Evolutionary conservation across 2,329 filamentous ascomycete species (phyloP).

Genomic region (Hymenoscyphus linearis): DNA sequence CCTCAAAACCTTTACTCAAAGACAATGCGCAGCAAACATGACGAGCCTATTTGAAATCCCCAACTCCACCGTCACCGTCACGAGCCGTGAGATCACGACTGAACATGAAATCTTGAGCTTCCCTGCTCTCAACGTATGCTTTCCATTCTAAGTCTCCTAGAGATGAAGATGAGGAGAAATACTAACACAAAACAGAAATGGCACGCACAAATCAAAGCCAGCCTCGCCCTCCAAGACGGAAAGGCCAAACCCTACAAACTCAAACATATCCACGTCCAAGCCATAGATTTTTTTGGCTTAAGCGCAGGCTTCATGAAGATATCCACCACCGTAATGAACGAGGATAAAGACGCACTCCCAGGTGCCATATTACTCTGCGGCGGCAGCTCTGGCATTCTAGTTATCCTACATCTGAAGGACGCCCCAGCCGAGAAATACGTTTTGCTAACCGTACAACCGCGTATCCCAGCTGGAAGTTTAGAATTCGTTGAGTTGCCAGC

Average conservation of each 20-base stretch:
- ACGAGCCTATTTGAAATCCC: slow-evolving; percentile 37
- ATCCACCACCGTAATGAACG: slow-evolving; percentile 43
- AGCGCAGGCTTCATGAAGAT: slow-evolving; percentile 55
- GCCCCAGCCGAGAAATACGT: slow-evolving; percentile 45
- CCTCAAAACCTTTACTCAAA: neutral
- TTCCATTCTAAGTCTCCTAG: too few relatives aligned
- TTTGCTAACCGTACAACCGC: slow-evolving; percentile 55
- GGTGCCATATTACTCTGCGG: slow-evolving; percentile 53
- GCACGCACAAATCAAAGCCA: slow-evolving; percentile 20
- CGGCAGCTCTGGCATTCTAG: slow-evolving; percentile 55
- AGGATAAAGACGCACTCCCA: slow-evolving; percentile 44
- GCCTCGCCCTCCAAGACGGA: slow-evolving; percentile 23
- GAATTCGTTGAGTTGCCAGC: slow-evolving; percentile 53
- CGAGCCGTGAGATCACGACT: slow-evolving; percentile 40
- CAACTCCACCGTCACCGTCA: slow-evolving; percentile 37
- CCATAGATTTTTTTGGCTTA: slow-evolving; percentile 46
- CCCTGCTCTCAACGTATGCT: slow-evolving; percentile 44
- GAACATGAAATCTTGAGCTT: slow-evolving; percentile 43
- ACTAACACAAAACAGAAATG: slow-evolving; percentile 18
- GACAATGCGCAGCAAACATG: slow-evolving; percentile 29
- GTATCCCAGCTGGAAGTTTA: slow-evolving; percentile 50
- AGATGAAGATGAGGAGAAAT: neutral
- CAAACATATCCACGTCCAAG: slow-evolving; percentile 46
- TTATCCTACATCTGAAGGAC: slow-evolving; percentile 42
- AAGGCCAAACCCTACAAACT: slow-evolving; percentile 49